A percentile compares a stretch with the other conserved stretches of the same genome.
These are phyloP conservation scores for Eucalyptus sideroxylon DNA, from an alignment of 345 rosid species.

Conservation along the genomic window DNA sequence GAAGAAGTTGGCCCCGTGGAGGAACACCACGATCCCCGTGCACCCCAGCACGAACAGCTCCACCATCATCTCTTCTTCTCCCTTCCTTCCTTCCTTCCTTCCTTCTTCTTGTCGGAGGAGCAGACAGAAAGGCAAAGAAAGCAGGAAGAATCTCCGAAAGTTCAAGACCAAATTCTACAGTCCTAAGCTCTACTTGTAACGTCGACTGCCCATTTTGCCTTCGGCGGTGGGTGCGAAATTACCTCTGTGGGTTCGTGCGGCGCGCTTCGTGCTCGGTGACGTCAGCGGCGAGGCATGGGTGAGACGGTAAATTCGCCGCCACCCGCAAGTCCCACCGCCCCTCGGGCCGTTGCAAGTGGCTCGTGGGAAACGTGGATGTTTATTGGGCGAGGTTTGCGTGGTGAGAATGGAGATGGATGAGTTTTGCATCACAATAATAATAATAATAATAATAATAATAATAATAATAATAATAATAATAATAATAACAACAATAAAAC, in stretches of 20 bases:
- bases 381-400: background rate
- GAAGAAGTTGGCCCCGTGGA: slow-evolving; percentile 55
- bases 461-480: background rate
- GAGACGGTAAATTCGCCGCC: background rate
- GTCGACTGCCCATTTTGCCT: background rate
- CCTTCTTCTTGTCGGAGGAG: background rate
- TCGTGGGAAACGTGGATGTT: background rate
- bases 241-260: background rate
- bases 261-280: background rate
- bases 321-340: background rate
- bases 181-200: background rate
- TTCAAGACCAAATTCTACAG: background rate
- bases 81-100: background rate
- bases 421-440: background rate
- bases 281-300: background rate
- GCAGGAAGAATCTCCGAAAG: background rate
- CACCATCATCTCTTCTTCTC: slow-evolving; percentile 13
- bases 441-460: background rate
- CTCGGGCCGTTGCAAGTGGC: background rate
- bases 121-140: background rate
- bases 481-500: no score
- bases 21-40: slow-evolving; percentile 45
- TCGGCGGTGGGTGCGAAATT: background rate
- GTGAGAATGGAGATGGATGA: background rate
- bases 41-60: slow-evolving; percentile 45